Evolutionary conservation across 2,329 filamentous ascomycete genomes (phyloP), one percentile per base, ranked within the genome.

Genomic region (Verticillium dahliae): DNA sequence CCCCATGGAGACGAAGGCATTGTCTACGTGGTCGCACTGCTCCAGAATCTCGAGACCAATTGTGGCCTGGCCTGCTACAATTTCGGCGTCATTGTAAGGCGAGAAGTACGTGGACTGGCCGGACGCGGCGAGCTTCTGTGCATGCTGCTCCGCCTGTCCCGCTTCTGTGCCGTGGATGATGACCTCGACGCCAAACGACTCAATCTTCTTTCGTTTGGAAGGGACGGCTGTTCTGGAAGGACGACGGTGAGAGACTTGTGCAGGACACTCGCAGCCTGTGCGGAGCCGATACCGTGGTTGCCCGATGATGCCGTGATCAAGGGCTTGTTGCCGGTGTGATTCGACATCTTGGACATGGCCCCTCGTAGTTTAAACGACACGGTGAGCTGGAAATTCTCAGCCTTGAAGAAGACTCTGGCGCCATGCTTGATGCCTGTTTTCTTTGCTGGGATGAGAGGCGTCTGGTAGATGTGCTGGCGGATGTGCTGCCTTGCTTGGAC

Each of bases 361-460:
- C 68, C 68, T 4, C 68, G 63, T 11, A 69, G 15, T 56, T 70
- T 70, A 63, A 70, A 69, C 10, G 68, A 70, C 18, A 67, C 68
- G 0, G 68, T 70, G 33, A 68, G 61, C 39, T 69, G 67, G 11
- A 69, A 68, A 41, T 70, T 70, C 33, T 70, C 68, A 1, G 67
- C 67, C 31, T 70, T 70, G 64, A 70, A 68, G 31, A 67, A 59
- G 11, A 68, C 59, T 9, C 35, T 62, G n/a, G 60, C 59, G 7
- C 55, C 54, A 37, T 38, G 1, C 34, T 31, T 27, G 6, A 58
- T 39, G 14, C 58, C 62, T 39, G 61, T 54, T 4, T 37, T 59
- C 31, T 62, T 41, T 14, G 67, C 62, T 1, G 65, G 65, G 3
- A 67, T 59, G 14, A 68, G 60, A 10, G 67, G 67, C 13, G 67